Percentiles rank a stretch among this genome's conserved stretches.
phyloP scores from a whole-genome alignment of 164 flowering plant species.

The Platanus orientalis region DNA sequence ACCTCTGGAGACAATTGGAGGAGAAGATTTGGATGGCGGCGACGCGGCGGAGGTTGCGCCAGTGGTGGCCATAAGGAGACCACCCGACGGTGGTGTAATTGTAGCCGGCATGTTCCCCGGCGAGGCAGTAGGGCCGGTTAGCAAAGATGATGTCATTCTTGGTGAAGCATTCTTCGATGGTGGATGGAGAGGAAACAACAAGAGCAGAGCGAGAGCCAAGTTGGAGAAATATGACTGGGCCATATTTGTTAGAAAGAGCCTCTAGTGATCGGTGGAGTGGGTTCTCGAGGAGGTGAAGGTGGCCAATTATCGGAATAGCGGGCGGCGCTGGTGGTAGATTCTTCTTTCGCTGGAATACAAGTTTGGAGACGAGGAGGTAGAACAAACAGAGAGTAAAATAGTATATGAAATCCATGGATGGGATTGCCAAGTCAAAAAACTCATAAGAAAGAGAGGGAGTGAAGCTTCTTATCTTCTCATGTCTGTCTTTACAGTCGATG shows the following conservation, averaged over 20 bases:
- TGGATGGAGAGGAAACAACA: constrained; percentile 16
- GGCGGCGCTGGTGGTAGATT: too few species aligned
- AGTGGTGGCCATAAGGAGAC: constrained; percentile 21
- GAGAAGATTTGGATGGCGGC: constrained; percentile 17
- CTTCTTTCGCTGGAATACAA: too few species aligned
- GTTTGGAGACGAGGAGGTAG: too few species aligned
- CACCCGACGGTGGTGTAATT: constrained; percentile 10
- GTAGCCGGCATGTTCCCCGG: constrained; percentile 16
- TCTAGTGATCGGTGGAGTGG: not conserved
- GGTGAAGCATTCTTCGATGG: constrained; percentile 21
- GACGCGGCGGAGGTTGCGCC: constrained; percentile 25
- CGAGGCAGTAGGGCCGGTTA: constrained; percentile 11
- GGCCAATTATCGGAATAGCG: too few species aligned
- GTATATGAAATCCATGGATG: too few species aligned
- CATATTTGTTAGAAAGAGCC: constrained; percentile 15
- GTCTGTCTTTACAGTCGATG: too few species aligned
- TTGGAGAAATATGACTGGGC: constrained; percentile 23
- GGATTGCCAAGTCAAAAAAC: too few species aligned
- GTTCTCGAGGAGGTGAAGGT: too few species aligned
- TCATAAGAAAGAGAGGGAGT: too few species aligned
- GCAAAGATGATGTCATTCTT: constrained; percentile 23
- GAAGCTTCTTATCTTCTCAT: too few species aligned
- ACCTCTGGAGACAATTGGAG: constrained; percentile 8
- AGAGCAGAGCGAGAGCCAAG: constrained; percentile 13
- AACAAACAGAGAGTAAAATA: too few species aligned